Evolutionary conservation across 257 asterid genomes (phyloP).

Genomic region (Solanum medicagineum): DNA sequence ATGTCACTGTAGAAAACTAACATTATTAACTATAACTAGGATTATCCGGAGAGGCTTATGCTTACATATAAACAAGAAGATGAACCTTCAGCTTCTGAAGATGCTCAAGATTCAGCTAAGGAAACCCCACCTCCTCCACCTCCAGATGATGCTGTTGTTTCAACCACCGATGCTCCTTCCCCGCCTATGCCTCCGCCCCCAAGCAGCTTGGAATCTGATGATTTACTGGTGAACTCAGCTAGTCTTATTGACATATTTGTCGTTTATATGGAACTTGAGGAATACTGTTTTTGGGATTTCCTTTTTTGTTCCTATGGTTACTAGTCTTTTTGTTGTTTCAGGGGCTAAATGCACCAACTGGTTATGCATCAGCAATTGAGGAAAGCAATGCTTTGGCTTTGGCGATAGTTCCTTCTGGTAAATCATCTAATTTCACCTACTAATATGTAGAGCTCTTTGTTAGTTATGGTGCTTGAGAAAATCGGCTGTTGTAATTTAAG

Average conservation of each 20-base stretch:
- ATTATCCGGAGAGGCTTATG: conserved; percentile 90
- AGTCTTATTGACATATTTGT: not conserved
- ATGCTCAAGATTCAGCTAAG: conserved; percentile 22
- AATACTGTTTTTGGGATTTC: not conserved
- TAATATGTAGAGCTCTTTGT: not conserved
- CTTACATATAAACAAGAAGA: conserved; percentile 91
- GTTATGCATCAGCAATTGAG: conserved; percentile 63
- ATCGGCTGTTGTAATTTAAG: not conserved
- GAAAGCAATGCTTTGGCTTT: conserved; percentile 88
- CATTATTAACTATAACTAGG: conserved; percentile 26
- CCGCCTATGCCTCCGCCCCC: conserved; percentile 43
- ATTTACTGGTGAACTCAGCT: conserved; percentile 53
- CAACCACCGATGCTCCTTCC: conserved; percentile 30
- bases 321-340: conserved; percentile 13
- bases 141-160: conserved; percentile 25
- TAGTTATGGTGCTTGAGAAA: not conserved
- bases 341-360: conserved; percentile 58
- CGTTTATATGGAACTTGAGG: not conserved
- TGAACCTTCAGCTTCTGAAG: conserved; percentile 52
- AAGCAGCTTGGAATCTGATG: conserved; percentile 47
- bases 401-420: conserved; percentile 87
- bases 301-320: not conserved
- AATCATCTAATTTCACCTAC: conserved; percentile 3
- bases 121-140: conserved; percentile 39
- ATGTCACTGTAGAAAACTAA: not conserved